Evolutionary conservation across 257 asterid species (phyloP), one percentile per base, ranked within the genome.

Genomic region (Rehmannia glutinosa): DNA sequence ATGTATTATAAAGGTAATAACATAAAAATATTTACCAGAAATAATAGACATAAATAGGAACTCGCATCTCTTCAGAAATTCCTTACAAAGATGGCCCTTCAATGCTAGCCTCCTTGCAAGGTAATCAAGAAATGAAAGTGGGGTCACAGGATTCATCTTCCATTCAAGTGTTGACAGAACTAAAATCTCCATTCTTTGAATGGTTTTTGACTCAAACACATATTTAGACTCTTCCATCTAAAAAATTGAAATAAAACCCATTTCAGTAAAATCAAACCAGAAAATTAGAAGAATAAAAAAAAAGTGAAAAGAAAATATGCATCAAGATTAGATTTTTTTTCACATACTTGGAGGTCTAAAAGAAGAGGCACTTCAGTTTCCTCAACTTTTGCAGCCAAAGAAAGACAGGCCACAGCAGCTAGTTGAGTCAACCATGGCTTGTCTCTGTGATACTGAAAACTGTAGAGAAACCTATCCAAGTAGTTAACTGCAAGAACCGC

Each of bases 321-420:
- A 45, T 15, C 30, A 51, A 54, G 60, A 71, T 67, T 64, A 13
- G 33, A 24, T 39, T 23, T 55, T 47, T 38, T 8, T 23, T 65
- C 1, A 64, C 91, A 62, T 87, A 90, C 94, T 84, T 91, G 97
- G 72, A 91, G 77, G 69, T 88, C 95, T 54, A 83, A 32, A 56
- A 91, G 90, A 0, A 87, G 88, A 67, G 96, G 97, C 5, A 81
- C 96, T 66, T 73, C 77, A 73, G 84, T 78, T 72, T 88, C 97
- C 57, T 90, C 97, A 59, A 90, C 81, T 81, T 90, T 87, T 0
- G 95, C 92, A 82, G 97, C 95, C 61, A 88, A 75, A 69, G 96
- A 91, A 20, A 91, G 90, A 63, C 88, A 91, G 54, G 91, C 88
- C 25, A 91, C 95, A 49, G 94, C 90, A 73, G 86, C 85, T 5